Conservation (phyloP, 2,329 filamentous ascomycete genomes). For the Botrytis pseudocinerea region DNA sequence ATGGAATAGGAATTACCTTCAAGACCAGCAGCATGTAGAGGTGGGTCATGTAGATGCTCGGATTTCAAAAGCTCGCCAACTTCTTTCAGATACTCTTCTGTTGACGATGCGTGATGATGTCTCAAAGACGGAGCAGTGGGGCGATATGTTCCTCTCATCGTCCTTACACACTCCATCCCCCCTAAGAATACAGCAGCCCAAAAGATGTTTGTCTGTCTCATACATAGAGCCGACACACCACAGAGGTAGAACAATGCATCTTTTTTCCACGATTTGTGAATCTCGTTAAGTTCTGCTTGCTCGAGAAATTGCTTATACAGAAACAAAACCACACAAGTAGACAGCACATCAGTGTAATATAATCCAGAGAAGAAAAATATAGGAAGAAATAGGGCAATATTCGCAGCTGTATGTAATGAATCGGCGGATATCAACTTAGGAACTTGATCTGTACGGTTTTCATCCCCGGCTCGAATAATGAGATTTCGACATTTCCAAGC, state of each 20-base stretch:
- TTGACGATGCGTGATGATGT: not conserved
- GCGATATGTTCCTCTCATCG: conserved; percentile 44
- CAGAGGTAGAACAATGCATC: conserved; percentile 47
- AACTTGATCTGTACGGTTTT: conserved; percentile 12
- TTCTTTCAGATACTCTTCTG: conserved; percentile 50
- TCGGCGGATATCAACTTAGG: conserved; percentile 20
- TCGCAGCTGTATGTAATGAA: conserved; percentile 63
- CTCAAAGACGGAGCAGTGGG: not conserved
- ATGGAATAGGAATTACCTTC: conserved; percentile 47
- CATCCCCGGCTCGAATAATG: conserved; percentile 24
- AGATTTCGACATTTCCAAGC: conserved; percentile 35
- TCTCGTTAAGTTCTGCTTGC: conserved; percentile 31
- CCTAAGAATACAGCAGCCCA: conserved; percentile 84
- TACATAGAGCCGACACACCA: conserved; percentile 68
- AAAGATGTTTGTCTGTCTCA: conserved; percentile 95
- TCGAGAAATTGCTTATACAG: conserved; percentile 61
- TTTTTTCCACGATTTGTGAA: not conserved
- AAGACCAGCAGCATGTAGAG: conserved; percentile 43
- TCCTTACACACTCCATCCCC: conserved; percentile 56
- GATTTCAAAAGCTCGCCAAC: not conserved
- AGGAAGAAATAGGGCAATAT: conserved; percentile 81
- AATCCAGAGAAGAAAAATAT: conserved; percentile 95
- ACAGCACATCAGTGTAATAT: conserved; percentile 92
- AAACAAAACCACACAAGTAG: conserved; percentile 71
- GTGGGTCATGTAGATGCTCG: not conserved